Base-by-base conservation (phyloP, 31 red algal species). In the Bonnemaisonia californica region DNA sequence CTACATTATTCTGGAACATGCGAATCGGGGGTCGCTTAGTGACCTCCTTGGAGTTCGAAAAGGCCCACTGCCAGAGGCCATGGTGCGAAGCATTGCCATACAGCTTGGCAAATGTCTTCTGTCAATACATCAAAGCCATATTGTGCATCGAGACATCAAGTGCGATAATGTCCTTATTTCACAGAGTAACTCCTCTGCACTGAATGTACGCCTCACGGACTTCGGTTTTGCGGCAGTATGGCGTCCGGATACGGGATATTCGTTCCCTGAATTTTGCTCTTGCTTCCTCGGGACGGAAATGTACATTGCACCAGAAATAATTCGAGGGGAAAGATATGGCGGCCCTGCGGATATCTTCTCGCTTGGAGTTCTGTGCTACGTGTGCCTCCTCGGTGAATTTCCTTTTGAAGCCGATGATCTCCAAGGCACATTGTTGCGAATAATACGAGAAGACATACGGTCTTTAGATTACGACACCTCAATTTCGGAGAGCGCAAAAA, bases 241-340 rank as follows among this genome's bases (percentile, higher is more conserved):
- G 77, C 76, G 72, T 28, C 60, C 86, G 34, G 68, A 81, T 27
- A 61, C 31, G 27, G 64, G 37, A 41, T 27, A 57, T 21, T 58
- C 72, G 0, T 67, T 89, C 27, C 21, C 47, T 48, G 34, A 62
- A n/a, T 89, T 89, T 65, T 89, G 86, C 45, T 32, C 30, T 41
- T 56, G 57, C 33, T 62, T 70, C 9, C 32, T 79, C 2, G 89
- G 89, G 4, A 92, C 89, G 39, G 75, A 76, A 33, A 39, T 65
- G 64, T 92, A 92, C 41, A 55, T 92, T 33, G 89, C 89, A 26
- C 78, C 89, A 22, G 89, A 92, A 74, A 38, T 92, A 22, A 41
- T 69, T 39, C 41, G 65, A 31, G 75, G 71, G 13, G 56, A 75
- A 57, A 28, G 62, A 26, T 92, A 92, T 42, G 89, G 89, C n/a